Evolutionary conservation across 768 basidiomycete genomes (phyloP).

Genomic region (Strobilomyces echinocephalus): DNA sequence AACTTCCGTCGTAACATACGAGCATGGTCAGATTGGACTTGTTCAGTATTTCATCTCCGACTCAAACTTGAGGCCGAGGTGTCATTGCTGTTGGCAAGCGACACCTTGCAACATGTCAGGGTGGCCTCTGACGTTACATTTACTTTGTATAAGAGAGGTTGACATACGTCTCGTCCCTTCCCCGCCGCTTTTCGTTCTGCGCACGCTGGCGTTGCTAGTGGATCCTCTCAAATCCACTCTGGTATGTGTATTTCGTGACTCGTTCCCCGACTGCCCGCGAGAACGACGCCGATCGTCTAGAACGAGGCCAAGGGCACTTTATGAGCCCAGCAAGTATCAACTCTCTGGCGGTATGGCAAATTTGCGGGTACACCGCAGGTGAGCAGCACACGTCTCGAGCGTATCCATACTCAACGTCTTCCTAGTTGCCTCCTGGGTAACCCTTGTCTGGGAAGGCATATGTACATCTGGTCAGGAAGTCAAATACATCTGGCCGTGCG

Average conservation of each 20-base stretch:
- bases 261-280: neutral
- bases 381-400: neutral
- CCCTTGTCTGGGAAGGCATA: slow-evolving; percentile 20
- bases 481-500: slow-evolving; percentile 21
- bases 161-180: neutral
- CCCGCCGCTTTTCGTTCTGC: neutral
- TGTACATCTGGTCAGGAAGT: slow-evolving; percentile 16
- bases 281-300: neutral
- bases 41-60: no score
- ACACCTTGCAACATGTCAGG: neutral
- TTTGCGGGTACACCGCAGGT: neutral
- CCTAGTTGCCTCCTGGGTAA: slow-evolving; percentile 6
- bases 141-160: neutral
- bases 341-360: neutral
- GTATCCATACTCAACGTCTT: neutral
- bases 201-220: neutral
- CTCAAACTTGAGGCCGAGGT: no score
- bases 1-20: no score
- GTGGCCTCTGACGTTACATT: slow-evolving; percentile 1
- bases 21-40: no score
- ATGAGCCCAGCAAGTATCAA: neutral
- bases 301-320: neutral
- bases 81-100: no score
- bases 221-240: neutral
- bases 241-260: neutral